These are phyloP conservation scores for Neckera pumila DNA, from an alignment of 225 moss, liverwort and hornwort species.

Conservation along the genomic window DNA sequence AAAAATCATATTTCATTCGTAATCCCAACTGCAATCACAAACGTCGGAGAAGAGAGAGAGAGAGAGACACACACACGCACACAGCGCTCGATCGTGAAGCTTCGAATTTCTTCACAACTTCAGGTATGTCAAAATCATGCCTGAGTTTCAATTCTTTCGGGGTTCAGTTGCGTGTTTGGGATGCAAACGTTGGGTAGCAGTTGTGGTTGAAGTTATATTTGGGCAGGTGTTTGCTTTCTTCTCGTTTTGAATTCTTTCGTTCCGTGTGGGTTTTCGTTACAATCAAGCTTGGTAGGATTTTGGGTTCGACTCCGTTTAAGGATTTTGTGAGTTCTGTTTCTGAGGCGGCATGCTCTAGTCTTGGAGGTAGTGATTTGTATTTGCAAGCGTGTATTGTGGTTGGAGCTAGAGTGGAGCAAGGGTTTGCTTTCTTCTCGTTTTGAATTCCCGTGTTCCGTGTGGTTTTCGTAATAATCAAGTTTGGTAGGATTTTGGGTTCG, in stretches of 20 bases:
- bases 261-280: neutral
- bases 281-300: neutral
- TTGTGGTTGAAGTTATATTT: neutral
- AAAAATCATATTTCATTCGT: neutral
- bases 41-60: neutral
- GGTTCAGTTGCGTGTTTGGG: neutral
- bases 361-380: neutral
- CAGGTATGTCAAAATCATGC: neutral
- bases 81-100: neutral
- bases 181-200: neutral
- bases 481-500: neutral
- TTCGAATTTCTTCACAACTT: neutral
- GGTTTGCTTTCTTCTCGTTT: neutral
- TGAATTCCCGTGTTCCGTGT: neutral
- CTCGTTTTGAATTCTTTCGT: neutral
- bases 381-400: neutral
- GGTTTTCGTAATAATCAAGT: neutral
- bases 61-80: no score
- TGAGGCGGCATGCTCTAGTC: neutral
- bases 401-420: neutral
- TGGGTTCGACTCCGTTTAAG: neutral
- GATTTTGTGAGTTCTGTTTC: neutral
- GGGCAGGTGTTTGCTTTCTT: neutral
- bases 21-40: neutral
- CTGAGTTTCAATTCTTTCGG: neutral